Evolutionary conservation across 148 eudicot species (phyloP).

Genomic region (Oxyria digyna): DNA sequence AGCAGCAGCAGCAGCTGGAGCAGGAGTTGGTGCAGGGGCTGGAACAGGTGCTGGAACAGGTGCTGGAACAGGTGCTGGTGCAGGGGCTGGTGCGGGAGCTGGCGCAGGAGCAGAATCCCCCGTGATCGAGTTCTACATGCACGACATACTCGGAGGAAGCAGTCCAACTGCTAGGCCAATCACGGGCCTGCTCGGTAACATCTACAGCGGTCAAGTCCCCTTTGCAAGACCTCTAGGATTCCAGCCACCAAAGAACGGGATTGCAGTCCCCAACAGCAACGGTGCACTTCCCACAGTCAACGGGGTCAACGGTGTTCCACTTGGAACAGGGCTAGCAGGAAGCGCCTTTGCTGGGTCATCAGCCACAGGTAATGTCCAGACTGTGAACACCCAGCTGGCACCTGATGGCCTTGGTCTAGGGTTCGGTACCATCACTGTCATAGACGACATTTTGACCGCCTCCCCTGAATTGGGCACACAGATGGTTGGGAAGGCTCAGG

Average conservation of each 20-base stretch:
- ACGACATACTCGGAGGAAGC: slow-evolving; percentile 82
- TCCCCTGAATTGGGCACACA: slow-evolving; percentile 72
- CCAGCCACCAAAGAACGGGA: slow-evolving; percentile 50
- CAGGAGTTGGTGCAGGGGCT: background rate
- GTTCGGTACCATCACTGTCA: slow-evolving; percentile 89
- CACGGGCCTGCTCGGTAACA: slow-evolving; percentile 83
- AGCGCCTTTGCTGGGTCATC: slow-evolving; percentile 60
- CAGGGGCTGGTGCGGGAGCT: slow-evolving; percentile 19
- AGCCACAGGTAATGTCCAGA: slow-evolving; percentile 19
- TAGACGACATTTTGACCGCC: slow-evolving; percentile 76
- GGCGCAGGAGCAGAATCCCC: slow-evolving; percentile 22
- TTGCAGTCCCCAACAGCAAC: slow-evolving; percentile 78
- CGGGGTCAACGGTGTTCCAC: slow-evolving; percentile 51
- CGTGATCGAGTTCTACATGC: slow-evolving; percentile 72
- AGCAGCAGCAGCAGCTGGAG: too few species aligned
- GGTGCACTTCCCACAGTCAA: slow-evolving; percentile 74
- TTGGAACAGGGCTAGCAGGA: slow-evolving; percentile 85
- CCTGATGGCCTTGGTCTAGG: slow-evolving; percentile 87
- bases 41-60: background rate
- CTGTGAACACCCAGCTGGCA: slow-evolving; percentile 37
- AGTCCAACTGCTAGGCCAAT: slow-evolving; percentile 89
- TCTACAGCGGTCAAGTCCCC: slow-evolving; percentile 93
- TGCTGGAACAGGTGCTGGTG: slow-evolving; percentile 14
- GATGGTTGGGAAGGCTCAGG: slow-evolving; percentile 72
- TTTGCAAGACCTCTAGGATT: slow-evolving; percentile 89